Evolutionary conservation across 306 rosid genomes (phyloP), one percentile per base, ranked within the genome.

Genomic region (Casuarina equisetifolia): DNA sequence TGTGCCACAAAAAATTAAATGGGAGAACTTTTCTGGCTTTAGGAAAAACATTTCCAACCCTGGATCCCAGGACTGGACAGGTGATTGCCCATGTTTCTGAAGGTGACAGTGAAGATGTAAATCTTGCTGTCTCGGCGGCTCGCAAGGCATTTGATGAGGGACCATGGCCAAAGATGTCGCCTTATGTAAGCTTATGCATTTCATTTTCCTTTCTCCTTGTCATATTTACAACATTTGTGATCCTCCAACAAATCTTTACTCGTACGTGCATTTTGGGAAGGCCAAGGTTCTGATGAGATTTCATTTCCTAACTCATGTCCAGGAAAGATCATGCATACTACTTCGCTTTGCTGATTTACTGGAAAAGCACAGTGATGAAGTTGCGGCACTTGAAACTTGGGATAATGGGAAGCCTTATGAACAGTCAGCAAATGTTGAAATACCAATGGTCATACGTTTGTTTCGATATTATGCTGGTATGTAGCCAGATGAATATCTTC

Each of bases 121-220:
- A 92, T 70, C 86, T 85, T 0, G 95, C 95, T 36, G 97, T 90
- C 55, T 74, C 81, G 16, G 90, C 93, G 40, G 97, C 96, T 9
- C 85, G 96, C 13, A 90, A 78, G 86, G 97, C 97, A 19, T 92
- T 92, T 79, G 96, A 90, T 73, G 90, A 88, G 62, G 97, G 92
- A 74, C 93, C 93, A 72, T 92, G 97, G 97, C 96, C 97, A 36
- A 92, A 40, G 86, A 89, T 92, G 97, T 83, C 97, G 69, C 91
- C 96, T 73, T 92, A 92, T 86, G 96, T 92, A 81, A 39, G 13
- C 4, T 6, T 16, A 17, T 35, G 40, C 43, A 9, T 61, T 25
- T 61, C 42, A 61, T 61, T 61, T 61, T 61, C 42, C 32, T 11
- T 61, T 35, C 16, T 51, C 57, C 15, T 58, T 9, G 39, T 20